These are phyloP conservation scores for Cryptococcus sp. DNA, from an alignment of 1,284 basidiomycete species.

Conservation along the genomic window DNA sequence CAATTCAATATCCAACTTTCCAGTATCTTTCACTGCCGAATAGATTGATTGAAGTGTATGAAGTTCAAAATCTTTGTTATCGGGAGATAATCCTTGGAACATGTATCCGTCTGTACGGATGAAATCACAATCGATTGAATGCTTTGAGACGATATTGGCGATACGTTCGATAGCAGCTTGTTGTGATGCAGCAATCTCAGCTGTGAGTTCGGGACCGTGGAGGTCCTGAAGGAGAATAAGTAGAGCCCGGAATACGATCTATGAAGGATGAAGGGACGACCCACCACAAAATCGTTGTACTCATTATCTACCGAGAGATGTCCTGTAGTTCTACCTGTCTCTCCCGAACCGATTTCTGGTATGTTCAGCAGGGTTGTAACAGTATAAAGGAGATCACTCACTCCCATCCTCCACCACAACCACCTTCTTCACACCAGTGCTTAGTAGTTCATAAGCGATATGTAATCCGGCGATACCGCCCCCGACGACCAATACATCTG, in stretches of 20 bases:
- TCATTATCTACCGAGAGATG: conserved; percentile 20
- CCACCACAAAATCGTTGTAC: conserved; percentile 20
- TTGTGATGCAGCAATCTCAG: conserved; percentile 17
- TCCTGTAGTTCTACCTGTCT: conserved; percentile 20
- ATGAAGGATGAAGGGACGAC: background rate
- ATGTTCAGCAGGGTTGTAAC: background rate
- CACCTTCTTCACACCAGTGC: conserved; percentile 14
- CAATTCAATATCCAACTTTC: conserved; percentile 9
- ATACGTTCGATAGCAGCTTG: conserved; percentile 21
- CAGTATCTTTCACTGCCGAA: conserved; percentile 12
- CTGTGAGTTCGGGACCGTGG: conserved; percentile 15
- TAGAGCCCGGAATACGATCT: background rate
- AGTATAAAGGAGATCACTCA: conserved; percentile 8
- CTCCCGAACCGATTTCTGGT: conserved; percentile 22
- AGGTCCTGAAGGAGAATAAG: conserved; percentile 3
- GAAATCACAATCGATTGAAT: conserved; percentile 21
- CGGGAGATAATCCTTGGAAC: conserved; percentile 15
- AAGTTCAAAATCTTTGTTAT: conserved; percentile 8
- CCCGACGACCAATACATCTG: conserved; percentile 20
- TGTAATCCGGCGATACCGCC: conserved; percentile 21
- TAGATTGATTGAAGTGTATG: conserved; percentile 14
- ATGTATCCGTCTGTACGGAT: conserved; percentile 17
- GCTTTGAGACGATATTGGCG: conserved; percentile 15
- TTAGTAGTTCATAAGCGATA: conserved; percentile 19
- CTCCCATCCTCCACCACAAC: conserved; percentile 19